phyloP scores from a whole-genome alignment of 345 rosid genomes.

The Pistacia vera region DNA sequence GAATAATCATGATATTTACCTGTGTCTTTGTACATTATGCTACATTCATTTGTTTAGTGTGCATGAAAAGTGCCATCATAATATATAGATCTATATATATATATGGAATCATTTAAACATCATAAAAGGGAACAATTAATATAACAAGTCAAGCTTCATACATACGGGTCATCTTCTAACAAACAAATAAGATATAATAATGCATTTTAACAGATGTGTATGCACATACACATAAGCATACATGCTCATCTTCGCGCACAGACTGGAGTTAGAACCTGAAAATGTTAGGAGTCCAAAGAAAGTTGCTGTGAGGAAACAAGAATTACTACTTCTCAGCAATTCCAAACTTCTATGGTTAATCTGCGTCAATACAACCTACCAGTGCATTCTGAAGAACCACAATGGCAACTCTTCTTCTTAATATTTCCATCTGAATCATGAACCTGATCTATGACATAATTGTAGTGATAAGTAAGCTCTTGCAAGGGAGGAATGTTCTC shows the following conservation, averaged over 20 bases:
- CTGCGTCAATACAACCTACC: constrained; percentile 73
- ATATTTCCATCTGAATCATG: constrained; percentile 65
- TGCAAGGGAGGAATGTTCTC: constrained; percentile 91
- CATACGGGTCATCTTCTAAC: neutral
- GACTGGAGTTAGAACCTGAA: neutral
- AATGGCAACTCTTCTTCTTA: constrained; percentile 67
- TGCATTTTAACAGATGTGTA: neutral
- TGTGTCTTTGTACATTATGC: no score
- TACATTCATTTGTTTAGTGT: neutral
- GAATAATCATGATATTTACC: no score
- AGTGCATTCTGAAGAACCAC: constrained; percentile 76
- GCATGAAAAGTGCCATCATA: neutral
- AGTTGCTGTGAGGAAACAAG: constrained; percentile 1
- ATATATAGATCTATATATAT: no score
- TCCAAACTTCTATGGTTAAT: neutral
- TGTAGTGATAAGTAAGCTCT: constrained; percentile 84
- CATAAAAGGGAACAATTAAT: neutral
- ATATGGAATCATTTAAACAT: neutral
- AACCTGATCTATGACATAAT: constrained; percentile 67
- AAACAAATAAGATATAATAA: neutral
- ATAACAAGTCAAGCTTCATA: neutral
- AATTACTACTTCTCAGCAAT: neutral
- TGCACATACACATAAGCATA: neutral
- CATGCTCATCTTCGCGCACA: neutral
- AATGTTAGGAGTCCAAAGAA: neutral